Evolutionary conservation across 2,329 filamentous ascomycete species (phyloP).

Genomic region (Thielaviopsis euricoi): DNA sequence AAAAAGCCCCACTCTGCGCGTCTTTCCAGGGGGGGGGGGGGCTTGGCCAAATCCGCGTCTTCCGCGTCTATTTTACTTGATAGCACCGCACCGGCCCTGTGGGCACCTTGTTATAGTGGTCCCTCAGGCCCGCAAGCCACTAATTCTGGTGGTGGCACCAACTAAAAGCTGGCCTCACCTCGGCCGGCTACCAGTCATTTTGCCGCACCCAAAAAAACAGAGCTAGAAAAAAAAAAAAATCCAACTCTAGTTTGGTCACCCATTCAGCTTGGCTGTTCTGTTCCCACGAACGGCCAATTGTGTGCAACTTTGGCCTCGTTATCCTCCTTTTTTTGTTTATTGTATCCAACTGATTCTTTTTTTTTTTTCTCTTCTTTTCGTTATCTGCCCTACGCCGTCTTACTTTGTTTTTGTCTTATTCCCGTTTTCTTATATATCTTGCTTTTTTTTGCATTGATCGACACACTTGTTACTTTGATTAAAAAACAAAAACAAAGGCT

Average conservation of each 20-base stretch:
- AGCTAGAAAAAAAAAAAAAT: background rate
- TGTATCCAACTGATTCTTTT: background rate
- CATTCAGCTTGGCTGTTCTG: background rate
- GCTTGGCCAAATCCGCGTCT: conserved; percentile 12
- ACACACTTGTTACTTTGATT: background rate
- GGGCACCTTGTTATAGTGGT: background rate
- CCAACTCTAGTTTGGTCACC: background rate
- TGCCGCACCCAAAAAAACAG: background rate
- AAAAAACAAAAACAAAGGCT: background rate
- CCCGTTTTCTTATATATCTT: background rate
- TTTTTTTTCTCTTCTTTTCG: conserved; percentile 2
- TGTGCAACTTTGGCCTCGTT: background rate
- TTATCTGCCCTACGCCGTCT: background rate
- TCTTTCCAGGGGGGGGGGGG: conserved; percentile 8
- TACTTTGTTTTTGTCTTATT: background rate
- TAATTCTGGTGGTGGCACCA: background rate
- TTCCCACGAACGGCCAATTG: background rate
- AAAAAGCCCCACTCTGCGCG: conserved; percentile 5
- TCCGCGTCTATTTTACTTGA: conserved; percentile 15
- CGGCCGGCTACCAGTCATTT: background rate
- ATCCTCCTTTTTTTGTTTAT: conserved; percentile 3
- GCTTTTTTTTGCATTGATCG: background rate
- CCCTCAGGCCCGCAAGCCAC: background rate
- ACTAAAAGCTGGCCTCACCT: background rate
- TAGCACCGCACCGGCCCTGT: too few relatives aligned